Percentiles rank a stretch among this genome's conserved stretches.
Evolutionary conservation across 2,329 filamentous ascomycete species (phyloP).

Genomic region (Xylariaceae sp.): DNA sequence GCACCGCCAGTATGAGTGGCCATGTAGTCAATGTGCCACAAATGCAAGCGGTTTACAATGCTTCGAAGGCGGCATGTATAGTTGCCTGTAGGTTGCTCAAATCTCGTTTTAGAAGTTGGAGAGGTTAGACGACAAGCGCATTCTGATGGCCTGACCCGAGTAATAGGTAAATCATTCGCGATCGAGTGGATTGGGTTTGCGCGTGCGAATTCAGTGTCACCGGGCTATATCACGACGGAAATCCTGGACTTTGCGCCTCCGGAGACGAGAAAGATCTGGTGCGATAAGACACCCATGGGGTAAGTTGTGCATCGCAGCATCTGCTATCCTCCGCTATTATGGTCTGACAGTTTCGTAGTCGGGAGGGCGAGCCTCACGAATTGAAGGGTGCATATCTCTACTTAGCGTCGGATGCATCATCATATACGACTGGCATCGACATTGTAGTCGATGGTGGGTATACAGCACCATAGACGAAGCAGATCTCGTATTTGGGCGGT

Average conservation of each 20-base stretch:
- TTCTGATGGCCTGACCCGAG: background rate
- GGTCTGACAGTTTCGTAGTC: conserved; percentile 31
- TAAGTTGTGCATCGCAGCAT: conserved; percentile 26
- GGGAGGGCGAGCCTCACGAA: conserved; percentile 69
- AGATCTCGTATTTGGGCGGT: too few relatives aligned
- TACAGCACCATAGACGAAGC: conserved; percentile 39
- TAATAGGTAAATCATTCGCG: conserved; percentile 60
- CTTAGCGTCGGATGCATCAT: conserved; percentile 75
- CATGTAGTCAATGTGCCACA: conserved; percentile 77
- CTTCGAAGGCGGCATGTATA: conserved; percentile 62
- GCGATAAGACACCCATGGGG: conserved; percentile 76
- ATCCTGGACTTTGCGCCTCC: conserved; percentile 61
- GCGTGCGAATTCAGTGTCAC: conserved; percentile 67
- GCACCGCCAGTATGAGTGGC: conserved; percentile 74
- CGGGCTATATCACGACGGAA: conserved; percentile 72
- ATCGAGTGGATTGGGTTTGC: conserved; percentile 76
- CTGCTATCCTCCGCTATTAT: background rate
- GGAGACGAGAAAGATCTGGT: conserved; percentile 70
- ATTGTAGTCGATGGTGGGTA: conserved; percentile 76
- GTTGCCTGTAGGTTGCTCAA: conserved; percentile 44
- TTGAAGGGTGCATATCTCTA: conserved; percentile 81
- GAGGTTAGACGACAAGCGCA: background rate
- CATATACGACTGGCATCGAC: conserved; percentile 73
- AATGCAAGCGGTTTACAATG: conserved; percentile 69
- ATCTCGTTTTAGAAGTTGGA: background rate